Evolutionary conservation across 768 basidiomycete genomes (phyloP).

Genomic region (Naematelia encephala): DNA sequence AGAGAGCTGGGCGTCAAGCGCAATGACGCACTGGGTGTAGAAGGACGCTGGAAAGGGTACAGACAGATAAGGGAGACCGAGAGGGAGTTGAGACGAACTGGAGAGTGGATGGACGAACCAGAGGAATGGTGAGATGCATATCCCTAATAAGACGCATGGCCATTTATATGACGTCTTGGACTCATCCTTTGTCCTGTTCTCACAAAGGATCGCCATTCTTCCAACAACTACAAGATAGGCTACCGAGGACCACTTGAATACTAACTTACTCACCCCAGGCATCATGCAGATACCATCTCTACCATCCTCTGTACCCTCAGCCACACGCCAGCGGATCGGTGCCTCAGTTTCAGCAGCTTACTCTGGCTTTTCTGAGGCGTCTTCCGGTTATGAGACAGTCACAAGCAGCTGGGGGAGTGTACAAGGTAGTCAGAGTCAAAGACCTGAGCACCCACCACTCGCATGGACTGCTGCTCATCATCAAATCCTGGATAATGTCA

Average conservation of each 20-base stretch:
- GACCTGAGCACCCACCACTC: conserved; percentile 8
- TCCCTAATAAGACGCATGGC: no score
- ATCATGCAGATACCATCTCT: conserved; percentile 3
- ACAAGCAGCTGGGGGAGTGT: conserved; percentile 9
- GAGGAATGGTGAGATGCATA: conserved; percentile 16
- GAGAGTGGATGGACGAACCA: conserved; percentile 47
- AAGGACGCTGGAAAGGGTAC: conserved; percentile 64
- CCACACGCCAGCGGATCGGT: background rate
- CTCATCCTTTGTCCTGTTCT: background rate
- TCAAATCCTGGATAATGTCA: conserved; percentile 10
- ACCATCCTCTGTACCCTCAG: background rate
- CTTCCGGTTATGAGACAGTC: conserved; percentile 6
- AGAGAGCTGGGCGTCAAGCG: conserved; percentile 68
- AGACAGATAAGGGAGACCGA: conserved; percentile 65
- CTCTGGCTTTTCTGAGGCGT: background rate
- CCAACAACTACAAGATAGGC: background rate
- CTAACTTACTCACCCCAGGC: background rate
- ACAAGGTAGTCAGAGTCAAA: background rate
- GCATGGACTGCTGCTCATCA: conserved; percentile 26
- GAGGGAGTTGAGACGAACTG: conserved; percentile 53
- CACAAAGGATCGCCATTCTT: background rate
- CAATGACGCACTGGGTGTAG: conserved; percentile 63
- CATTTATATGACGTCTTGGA: background rate
- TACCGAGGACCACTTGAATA: background rate
- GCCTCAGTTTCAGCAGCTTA: no score